A percentile compares a stretch with the other conserved stretches of the same genome.
Evolutionary conservation across 1,284 basidiomycete species (phyloP).

Genomic region (Irpex sp.): DNA sequence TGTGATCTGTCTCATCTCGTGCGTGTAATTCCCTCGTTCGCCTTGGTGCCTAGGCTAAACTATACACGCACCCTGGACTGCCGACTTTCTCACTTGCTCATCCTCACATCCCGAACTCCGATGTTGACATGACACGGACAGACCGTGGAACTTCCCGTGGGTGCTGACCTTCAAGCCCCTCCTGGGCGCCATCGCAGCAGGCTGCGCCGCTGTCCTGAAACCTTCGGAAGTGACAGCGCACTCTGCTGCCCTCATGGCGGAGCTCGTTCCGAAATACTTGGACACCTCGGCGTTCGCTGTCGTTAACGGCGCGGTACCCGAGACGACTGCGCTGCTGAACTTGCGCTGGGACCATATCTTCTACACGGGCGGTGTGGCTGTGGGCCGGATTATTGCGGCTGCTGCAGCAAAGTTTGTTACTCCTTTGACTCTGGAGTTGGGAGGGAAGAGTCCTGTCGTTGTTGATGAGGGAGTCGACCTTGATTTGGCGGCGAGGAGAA

Average conservation of each 20-base stretch:
- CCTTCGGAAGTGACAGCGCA: constrained; percentile 56
- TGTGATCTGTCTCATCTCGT: constrained; percentile 37
- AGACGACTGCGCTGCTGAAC: constrained; percentile 63
- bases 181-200: constrained; percentile 57
- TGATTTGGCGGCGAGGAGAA: constrained; percentile 49
- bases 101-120: too few relatives aligned
- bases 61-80: not conserved
- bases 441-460: constrained; percentile 81
- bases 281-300: constrained; percentile 43
- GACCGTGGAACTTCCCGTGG: constrained; percentile 54
- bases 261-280: constrained; percentile 61
- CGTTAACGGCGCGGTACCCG: constrained; percentile 54
- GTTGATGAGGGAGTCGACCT: constrained; percentile 65
- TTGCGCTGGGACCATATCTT: constrained; percentile 79
- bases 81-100: not conserved
- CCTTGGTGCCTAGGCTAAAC: not conserved
- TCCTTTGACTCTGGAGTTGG: constrained; percentile 77
- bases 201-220: constrained; percentile 54
- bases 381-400: constrained; percentile 70
- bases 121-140: constrained; percentile 13
- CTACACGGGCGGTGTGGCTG: constrained; percentile 58
- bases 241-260: constrained; percentile 45
- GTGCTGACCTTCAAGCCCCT: constrained; percentile 45
- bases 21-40: constrained; percentile 6
- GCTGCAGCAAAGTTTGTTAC: constrained; percentile 83